A percentile compares a stretch with the other conserved stretches of the same genome.
Conservation (phyloP, 1,139 yeast genomes). For the Blastobotrys buckinghamii region DNA sequence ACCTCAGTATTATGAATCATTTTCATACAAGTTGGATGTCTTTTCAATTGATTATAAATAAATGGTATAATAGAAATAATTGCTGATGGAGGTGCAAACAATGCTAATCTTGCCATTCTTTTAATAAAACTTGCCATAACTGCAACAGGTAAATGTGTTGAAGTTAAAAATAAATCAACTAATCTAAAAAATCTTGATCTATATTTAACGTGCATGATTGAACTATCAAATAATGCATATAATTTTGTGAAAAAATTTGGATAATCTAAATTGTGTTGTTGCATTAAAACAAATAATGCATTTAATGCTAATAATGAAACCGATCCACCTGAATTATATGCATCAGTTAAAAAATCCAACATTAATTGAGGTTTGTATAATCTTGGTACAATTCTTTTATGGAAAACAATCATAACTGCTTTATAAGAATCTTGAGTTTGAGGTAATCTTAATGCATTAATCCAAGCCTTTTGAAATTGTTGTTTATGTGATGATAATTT, state of each 20-base stretch:
- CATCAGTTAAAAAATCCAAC: constrained; percentile 91
- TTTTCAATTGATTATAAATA: constrained; percentile 77
- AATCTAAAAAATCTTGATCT: constrained; percentile 84
- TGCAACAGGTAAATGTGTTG: constrained; percentile 81
- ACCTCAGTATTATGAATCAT: constrained; percentile 57
- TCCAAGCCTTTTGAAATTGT: constrained; percentile 66
- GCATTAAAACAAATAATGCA: constrained; percentile 83
- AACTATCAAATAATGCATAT: constrained; percentile 66
- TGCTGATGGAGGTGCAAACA: constrained; percentile 87
- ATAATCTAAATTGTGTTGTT: constrained; percentile 76
- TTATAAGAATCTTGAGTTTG: constrained; percentile 55
- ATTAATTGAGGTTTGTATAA: constrained; percentile 73
- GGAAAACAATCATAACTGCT: constrained; percentile 60
- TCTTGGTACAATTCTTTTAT: constrained; percentile 77
- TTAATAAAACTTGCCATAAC: constrained; percentile 88
- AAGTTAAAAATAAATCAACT: constrained; percentile 76
- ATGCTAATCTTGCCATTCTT: constrained; percentile 64
- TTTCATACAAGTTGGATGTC: constrained; percentile 92
- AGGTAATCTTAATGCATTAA: constrained; percentile 47
- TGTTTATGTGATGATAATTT: constrained; percentile 55
- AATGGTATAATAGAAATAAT: constrained; percentile 86
- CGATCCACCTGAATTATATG: constrained; percentile 64
- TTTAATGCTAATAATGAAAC: constrained; percentile 78
- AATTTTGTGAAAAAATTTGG: constrained; percentile 84
- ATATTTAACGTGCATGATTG: constrained; percentile 70